These are phyloP conservation scores for Rosa chinensis DNA, from an alignment of 306 rosid species.

Conservation along the genomic window DNA sequence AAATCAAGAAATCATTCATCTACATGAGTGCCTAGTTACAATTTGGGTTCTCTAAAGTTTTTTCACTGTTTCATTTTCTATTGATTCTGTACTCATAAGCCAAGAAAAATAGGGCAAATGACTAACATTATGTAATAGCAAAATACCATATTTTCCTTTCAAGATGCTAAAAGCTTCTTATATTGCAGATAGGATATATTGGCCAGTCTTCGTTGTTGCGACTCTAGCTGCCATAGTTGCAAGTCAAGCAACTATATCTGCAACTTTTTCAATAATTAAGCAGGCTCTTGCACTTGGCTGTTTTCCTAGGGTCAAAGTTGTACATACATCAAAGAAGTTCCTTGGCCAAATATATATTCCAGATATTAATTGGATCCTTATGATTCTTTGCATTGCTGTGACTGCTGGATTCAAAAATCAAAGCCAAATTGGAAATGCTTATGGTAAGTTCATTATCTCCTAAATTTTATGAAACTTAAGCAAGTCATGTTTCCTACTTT, in stretches of 20 bases:
- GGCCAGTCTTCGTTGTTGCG: constrained; percentile 96
- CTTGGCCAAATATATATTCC: constrained; percentile 95
- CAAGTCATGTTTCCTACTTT: not conserved
- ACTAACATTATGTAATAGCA: not conserved
- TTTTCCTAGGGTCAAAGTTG: constrained; percentile 96
- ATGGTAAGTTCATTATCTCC: constrained; percentile 52
- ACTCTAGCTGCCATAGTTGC: constrained; percentile 97
- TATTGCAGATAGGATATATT: constrained; percentile 68
- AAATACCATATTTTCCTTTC: constrained; percentile 16
- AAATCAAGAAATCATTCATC: not conserved
- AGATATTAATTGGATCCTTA: constrained; percentile 94
- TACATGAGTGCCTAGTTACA: not conserved
- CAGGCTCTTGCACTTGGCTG: constrained; percentile 97
- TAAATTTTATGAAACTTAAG: not conserved
- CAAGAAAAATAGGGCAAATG: not conserved
- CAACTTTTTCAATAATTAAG: constrained; percentile 90
- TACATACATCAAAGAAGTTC: constrained; percentile 85
- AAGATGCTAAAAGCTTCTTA: constrained; percentile 35
- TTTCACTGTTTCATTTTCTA: not conserved
- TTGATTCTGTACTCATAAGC: not conserved
- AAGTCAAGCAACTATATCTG: constrained; percentile 94
- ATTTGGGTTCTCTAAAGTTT: not conserved
- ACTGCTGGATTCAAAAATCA: constrained; percentile 95
- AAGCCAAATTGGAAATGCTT: constrained; percentile 98
- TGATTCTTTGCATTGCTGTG: constrained; percentile 93